Conservation (phyloP, 768 basidiomycete species). For the Termitomyces sp. region DNA sequence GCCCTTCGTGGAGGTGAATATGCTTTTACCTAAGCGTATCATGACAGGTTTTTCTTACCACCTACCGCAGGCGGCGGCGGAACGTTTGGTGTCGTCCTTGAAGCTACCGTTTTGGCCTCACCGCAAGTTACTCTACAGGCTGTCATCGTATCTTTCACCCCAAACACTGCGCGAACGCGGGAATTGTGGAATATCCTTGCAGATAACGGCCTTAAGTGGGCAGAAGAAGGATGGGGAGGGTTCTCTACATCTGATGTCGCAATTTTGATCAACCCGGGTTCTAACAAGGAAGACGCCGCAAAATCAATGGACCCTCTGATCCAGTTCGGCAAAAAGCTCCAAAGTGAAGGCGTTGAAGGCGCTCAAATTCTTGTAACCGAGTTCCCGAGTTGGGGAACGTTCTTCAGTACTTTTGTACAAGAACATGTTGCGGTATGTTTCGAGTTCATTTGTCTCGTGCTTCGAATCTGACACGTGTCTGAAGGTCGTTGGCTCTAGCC, state of each 20-base stretch:
- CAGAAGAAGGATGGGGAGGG: conserved; percentile 45
- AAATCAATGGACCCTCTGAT: conserved; percentile 36
- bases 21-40: background rate
- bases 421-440: conserved; percentile 25
- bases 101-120: conserved; percentile 30
- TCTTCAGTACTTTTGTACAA: conserved; percentile 23
- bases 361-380: conserved; percentile 25
- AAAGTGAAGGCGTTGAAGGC: conserved; percentile 18
- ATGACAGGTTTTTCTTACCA: background rate
- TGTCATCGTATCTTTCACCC: conserved; percentile 26
- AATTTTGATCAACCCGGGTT: conserved; percentile 39
- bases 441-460: background rate
- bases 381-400: conserved; percentile 35
- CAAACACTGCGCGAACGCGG: conserved; percentile 19
- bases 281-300: conserved; percentile 28
- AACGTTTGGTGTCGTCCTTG: conserved; percentile 40
- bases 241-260: conserved; percentile 30
- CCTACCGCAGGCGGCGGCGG: conserved; percentile 32
- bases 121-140: conserved; percentile 30
- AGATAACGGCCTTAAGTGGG: conserved; percentile 34
- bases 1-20: conserved; percentile 40
- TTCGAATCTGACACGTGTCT: conserved; percentile 2
- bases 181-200: conserved; percentile 31
- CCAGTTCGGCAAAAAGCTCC: conserved; percentile 24
- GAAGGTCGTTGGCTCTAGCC: conserved; percentile 32